Evolutionary conservation across 1,139 yeast genomes (phyloP).

Genomic region (Ogataea hybrid): DNA sequence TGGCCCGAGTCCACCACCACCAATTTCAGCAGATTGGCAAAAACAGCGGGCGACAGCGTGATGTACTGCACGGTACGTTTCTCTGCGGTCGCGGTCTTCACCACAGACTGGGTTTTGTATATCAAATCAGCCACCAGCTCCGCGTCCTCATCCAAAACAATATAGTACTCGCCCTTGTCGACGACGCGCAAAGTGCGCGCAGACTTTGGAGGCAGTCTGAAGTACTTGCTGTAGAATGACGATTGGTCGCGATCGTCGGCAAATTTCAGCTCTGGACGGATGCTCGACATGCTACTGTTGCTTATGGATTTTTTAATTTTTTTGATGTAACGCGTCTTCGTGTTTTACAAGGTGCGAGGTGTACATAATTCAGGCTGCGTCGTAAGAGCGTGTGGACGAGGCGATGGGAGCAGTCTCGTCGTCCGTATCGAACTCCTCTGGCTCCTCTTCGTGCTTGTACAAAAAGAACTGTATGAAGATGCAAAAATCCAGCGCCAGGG

Average conservation of each 20-base stretch:
- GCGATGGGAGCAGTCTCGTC: constrained; percentile 13
- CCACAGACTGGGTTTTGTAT: constrained; percentile 77
- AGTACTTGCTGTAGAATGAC: constrained; percentile 59
- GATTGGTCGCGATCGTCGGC: constrained; percentile 62
- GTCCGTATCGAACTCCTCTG: constrained; percentile 19
- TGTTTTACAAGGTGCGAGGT: constrained; percentile 1
- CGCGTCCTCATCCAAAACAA: constrained; percentile 73
- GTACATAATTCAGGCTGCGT: constrained; percentile 5
- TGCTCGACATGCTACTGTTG: constrained; percentile 21
- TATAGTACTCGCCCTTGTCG: constrained; percentile 77
- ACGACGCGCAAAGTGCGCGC: constrained; percentile 59
- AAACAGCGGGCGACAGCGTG: constrained; percentile 74
- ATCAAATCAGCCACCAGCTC: constrained; percentile 75
- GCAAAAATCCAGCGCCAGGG: constrained; percentile 76
- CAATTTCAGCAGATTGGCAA: constrained; percentile 60
- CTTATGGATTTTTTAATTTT: constrained; percentile 1
- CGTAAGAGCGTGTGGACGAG: constrained; percentile 7
- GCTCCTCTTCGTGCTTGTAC: constrained; percentile 44
- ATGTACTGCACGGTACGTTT: constrained; percentile 50
- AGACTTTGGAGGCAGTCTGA: constrained; percentile 49
- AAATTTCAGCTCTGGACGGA: constrained; percentile 71
- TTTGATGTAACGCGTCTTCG: constrained; percentile 8
- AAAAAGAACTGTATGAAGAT: constrained; percentile 86
- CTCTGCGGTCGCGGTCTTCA: constrained; percentile 51
- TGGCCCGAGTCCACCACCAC: constrained; percentile 69